Percentiles rank a stretch among this genome's conserved stretches.
phyloP scores from a whole-genome alignment of 2,329 filamentous ascomycete species.

The Exophiala bonariae region DNA sequence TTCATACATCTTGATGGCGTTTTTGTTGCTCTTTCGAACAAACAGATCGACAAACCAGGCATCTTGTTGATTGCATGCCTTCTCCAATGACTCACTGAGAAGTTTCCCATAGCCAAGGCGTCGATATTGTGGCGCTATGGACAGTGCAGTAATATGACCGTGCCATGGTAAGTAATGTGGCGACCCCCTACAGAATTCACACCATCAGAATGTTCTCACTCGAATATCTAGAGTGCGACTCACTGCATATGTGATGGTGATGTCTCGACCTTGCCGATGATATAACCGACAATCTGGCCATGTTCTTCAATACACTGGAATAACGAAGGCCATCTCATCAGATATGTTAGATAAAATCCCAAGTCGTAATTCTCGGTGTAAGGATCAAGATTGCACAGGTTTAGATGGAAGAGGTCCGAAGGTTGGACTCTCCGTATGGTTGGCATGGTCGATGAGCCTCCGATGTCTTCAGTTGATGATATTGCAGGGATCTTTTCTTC shows the following conservation, averaged over 20 bases:
- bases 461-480: too few relatives aligned
- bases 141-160: slow-evolving; percentile 94
- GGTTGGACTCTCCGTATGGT: slow-evolving; percentile 83
- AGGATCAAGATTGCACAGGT: slow-evolving; percentile 91
- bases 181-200: slow-evolving; percentile 45
- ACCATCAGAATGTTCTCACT: slow-evolving; percentile 2
- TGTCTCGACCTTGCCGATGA: slow-evolving; percentile 89
- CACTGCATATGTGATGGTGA: slow-evolving; percentile 68
- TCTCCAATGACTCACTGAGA: slow-evolving; percentile 77
- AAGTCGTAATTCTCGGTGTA: slow-evolving; percentile 98
- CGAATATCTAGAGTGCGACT: slow-evolving; percentile 5
- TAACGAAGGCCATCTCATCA: slow-evolving; percentile 91
- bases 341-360: slow-evolving; percentile 92
- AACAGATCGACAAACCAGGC: slow-evolving; percentile 97
- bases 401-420: slow-evolving; percentile 82
- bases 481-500: too few relatives aligned
- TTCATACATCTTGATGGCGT: slow-evolving; percentile 85
- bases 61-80: slow-evolving; percentile 75
- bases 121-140: slow-evolving; percentile 82
- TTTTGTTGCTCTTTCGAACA: slow-evolving; percentile 82
- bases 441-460: slow-evolving; percentile 61
- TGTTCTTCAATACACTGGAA: slow-evolving; percentile 90
- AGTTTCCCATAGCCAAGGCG: slow-evolving; percentile 84
- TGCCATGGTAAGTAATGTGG: slow-evolving; percentile 98
- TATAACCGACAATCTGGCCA: slow-evolving; percentile 92